These are phyloP conservation scores for Phaeotremella fagi DNA, from an alignment of 768 basidiomycete species.

Conservation along the genomic window DNA sequence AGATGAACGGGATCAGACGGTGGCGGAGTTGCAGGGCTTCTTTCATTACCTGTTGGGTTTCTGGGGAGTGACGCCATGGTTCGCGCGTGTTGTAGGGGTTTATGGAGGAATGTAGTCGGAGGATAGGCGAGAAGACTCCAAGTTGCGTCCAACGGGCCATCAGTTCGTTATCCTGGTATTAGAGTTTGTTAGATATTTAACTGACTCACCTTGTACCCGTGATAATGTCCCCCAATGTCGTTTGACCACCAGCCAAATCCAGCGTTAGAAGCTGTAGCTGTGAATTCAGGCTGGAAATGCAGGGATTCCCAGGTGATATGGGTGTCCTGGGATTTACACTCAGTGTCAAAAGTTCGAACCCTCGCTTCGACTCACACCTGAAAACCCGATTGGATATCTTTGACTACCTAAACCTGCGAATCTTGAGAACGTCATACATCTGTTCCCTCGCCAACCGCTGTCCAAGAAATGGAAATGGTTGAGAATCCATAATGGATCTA, in stretches of 20 bases:
- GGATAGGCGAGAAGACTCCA: conserved; percentile 29
- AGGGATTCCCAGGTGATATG: conserved; percentile 28
- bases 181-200: not conserved
- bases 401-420: conserved; percentile 28
- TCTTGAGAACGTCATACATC: conserved; percentile 21
- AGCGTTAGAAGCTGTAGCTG: conserved; percentile 27
- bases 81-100: conserved; percentile 33
- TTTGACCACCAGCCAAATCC: conserved; percentile 30
- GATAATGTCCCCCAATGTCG: conserved; percentile 28
- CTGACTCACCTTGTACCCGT: conserved; percentile 9
- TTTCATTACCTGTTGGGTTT: conserved; percentile 11
- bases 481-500: conserved; percentile 29
- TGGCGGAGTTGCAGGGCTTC: conserved; percentile 19
- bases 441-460: conserved; percentile 9
- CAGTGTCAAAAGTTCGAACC: not conserved
- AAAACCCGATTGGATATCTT: conserved; percentile 30
- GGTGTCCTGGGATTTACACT: conserved; percentile 12
- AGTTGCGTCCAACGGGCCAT: conserved; percentile 25
- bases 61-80: conserved; percentile 18
- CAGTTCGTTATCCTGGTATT: conserved; percentile 25
- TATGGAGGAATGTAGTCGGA: conserved; percentile 27
- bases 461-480: conserved; percentile 33
- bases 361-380: conserved; percentile 8
- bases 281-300: conserved; percentile 31
- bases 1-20: conserved; percentile 25